phyloP scores from a whole-genome alignment of 169 alveolate species.

The Cryptosporidium canis region DNA sequence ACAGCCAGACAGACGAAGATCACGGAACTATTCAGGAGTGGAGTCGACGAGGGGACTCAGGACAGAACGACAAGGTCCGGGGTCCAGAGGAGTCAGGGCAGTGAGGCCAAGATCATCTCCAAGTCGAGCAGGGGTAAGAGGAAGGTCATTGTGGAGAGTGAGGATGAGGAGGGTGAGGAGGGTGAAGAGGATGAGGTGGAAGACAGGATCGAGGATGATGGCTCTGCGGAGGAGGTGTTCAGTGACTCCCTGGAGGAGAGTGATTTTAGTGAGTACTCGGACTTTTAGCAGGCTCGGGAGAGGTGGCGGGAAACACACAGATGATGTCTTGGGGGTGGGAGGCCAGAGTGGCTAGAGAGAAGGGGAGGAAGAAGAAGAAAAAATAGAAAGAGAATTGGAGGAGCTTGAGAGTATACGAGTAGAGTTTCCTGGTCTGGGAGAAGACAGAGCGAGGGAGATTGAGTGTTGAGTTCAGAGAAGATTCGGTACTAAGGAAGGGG shows the following conservation, averaged over 20 bases:
- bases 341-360: neutral
- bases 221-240: neutral
- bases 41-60: neutral
- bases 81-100: neutral
- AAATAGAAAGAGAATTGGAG: neutral
- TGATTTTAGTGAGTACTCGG: slow-evolving; percentile 51
- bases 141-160: slow-evolving; percentile 5
- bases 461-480: neutral
- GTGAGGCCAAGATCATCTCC: neutral
- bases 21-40: neutral
- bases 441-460: neutral
- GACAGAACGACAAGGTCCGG: neutral
- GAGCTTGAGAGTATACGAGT: neutral
- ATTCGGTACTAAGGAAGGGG: neutral
- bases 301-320: slow-evolving; percentile 2
- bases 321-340: neutral
- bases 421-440: neutral
- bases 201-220: slow-evolving; percentile 10
- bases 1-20: slow-evolving; percentile 29
- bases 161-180: slow-evolving; percentile 13
- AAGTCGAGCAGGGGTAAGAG: neutral
- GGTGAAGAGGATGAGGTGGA: slow-evolving; percentile 7
- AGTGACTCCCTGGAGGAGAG: slow-evolving; percentile 52
- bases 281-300: neutral
- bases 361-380: neutral